Evolutionary conservation across 352 stramenopile species (phyloP).

Genomic region (Globisporangium polare): DNA sequence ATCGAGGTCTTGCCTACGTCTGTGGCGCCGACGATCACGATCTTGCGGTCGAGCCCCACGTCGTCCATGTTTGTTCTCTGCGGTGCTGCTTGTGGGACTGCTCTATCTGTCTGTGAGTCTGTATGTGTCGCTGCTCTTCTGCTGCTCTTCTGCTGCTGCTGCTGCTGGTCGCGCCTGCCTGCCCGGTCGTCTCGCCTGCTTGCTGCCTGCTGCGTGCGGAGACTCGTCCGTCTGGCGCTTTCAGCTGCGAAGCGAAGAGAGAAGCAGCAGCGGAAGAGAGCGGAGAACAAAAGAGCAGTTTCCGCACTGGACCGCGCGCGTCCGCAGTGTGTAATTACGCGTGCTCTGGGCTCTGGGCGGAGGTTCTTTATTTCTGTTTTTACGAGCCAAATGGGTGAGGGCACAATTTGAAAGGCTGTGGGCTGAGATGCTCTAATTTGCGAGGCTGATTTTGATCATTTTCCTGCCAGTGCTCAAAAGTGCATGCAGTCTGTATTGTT

Average conservation of each 20-base stretch:
- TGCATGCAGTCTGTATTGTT: too few species aligned
- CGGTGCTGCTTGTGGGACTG: neutral
- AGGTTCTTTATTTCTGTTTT: slow-evolving; percentile 1
- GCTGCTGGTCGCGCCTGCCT: neutral
- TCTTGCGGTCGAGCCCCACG: slow-evolving; percentile 82
- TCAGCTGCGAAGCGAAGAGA: neutral
- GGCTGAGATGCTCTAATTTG: neutral
- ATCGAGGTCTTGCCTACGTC: slow-evolving; percentile 89
- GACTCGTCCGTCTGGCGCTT: neutral
- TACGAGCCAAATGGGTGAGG: neutral
- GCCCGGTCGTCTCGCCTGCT: neutral
- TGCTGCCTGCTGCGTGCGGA: neutral
- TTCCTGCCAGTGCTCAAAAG: too few species aligned
- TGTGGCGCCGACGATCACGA: slow-evolving; percentile 87
- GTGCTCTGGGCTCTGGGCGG: neutral
- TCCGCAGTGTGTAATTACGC: slow-evolving; percentile 1
- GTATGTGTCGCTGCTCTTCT: neutral
- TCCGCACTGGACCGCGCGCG: neutral
- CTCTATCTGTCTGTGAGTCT: neutral
- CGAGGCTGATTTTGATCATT: too few species aligned
- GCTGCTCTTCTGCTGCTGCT: neutral
- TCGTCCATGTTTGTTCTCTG: slow-evolving; percentile 54
- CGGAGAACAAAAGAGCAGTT: slow-evolving; percentile 11
- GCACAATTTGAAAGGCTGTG: neutral
- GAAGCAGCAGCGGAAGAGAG: slow-evolving; percentile 4